Percentiles rank a stretch among this genome's conserved stretches.
Evolutionary conservation across 768 basidiomycete species (phyloP).

Genomic region (Strobilomyces confusus): DNA sequence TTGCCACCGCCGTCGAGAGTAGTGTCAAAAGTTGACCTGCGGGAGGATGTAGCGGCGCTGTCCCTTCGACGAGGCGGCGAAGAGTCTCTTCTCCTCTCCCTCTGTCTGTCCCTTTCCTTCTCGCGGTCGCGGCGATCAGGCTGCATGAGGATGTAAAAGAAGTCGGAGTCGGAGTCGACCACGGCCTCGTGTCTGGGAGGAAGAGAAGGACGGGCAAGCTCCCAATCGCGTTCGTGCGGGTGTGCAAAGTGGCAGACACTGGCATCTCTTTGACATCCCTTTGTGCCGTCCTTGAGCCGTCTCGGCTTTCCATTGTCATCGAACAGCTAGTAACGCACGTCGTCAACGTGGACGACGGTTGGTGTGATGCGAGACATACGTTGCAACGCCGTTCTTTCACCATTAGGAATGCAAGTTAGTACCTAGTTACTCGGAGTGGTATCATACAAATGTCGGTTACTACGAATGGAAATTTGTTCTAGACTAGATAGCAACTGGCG

Average conservation of each 20-base stretch:
- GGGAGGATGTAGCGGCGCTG: conserved; percentile 15
- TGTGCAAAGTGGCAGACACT: conserved; percentile 28
- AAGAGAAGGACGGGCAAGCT: conserved; percentile 22
- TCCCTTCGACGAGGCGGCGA: conserved; percentile 17
- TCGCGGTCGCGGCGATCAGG: conserved; percentile 16
- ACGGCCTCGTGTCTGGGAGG: conserved; percentile 22
- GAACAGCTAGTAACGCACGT: conserved; percentile 17
- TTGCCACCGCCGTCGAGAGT: conserved; percentile 1
- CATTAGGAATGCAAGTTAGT: not conserved
- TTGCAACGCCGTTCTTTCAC: conserved; percentile 28
- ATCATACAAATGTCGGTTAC: conserved; percentile 18
- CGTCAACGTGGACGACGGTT: conserved; percentile 4
- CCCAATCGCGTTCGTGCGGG: conserved; percentile 33
- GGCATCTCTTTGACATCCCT: conserved; percentile 21
- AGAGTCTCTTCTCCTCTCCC: conserved; percentile 8
- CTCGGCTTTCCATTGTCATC: conserved; percentile 29
- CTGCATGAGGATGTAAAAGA: conserved; percentile 16
- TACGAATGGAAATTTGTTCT: conserved; percentile 11
- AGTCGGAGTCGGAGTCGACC: conserved; percentile 21
- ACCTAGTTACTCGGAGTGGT: not conserved
- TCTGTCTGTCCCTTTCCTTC: conserved; percentile 4
- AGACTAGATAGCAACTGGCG: conserved; percentile 10
- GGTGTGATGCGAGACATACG: conserved; percentile 17
- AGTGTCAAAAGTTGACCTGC: conserved; percentile 13
- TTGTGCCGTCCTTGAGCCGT: conserved; percentile 15